Evolutionary conservation across 371 early-diverging fungal species (phyloP), one percentile per base, ranked within the genome.

Genomic region (Mortierella sp.): DNA sequence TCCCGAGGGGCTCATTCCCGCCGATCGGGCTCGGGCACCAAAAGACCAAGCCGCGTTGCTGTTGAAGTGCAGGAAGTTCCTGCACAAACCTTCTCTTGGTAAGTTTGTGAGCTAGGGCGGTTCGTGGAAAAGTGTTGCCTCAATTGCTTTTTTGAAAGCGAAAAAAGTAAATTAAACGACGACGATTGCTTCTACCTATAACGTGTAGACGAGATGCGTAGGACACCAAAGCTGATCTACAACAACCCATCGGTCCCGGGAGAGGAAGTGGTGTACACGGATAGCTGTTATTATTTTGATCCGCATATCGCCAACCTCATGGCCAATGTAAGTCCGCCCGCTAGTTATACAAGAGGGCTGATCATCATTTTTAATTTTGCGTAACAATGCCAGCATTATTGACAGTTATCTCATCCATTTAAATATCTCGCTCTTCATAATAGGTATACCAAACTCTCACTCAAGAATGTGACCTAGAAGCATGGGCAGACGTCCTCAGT

Each of bases 241-340:
- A 26, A 31, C 8, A 52, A 13, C 26, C 10, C 50, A 2, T 1
- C 52, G 16, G 55, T 24, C 8, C 48, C n/a, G 38, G 48, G 19
- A 28, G 38, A 74, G 3, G 84, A 78, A 31, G 57, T 75, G 21
- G 88, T 87, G 26, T 88, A 88, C 45, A 88, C 88, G 0, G 88
- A 88, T 73, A 84, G 88, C 26, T 82, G 84, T 31, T 88, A 87
- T 65, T 88, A 84, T 75, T 88, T 88, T 79, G 88, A 88, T 81
- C 84, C 87, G 76, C 74, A 72, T 13, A 83, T 80, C 14, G 80
- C 80, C 0, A 68, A 47, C 7, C 34, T 83, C 58, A 73, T 88
- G 81, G 81, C 87, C 26, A 50, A 77, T 16, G 88, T 87, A 76
- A 71, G 83, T 52, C 24, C 45, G 8, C 31, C 5, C 44, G 13